A percentile compares a stretch with the other conserved stretches of the same genome.
Conservation (phyloP, 2,329 filamentous ascomycete genomes). For the Phaeosphaeriaceae sp. region DNA sequence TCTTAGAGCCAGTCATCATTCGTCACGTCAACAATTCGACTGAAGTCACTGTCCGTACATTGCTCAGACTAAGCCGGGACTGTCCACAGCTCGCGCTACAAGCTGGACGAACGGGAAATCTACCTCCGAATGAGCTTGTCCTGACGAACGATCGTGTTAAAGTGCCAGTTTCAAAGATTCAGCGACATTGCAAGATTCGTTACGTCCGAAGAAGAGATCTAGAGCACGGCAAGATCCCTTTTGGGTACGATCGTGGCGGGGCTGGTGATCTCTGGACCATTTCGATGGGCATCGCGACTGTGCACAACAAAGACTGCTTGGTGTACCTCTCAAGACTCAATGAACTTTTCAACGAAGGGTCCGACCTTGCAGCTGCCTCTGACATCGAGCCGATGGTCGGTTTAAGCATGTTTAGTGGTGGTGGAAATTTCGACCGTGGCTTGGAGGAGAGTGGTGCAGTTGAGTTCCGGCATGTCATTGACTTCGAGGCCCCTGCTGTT, state of each 20-base stretch:
- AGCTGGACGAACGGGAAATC: slow-evolving; percentile 25
- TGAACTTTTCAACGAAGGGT: slow-evolving; percentile 58
- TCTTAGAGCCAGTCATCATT: slow-evolving; percentile 70
- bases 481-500: slow-evolving; percentile 69
- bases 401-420: slow-evolving; percentile 79
- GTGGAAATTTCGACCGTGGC: slow-evolving; percentile 78
- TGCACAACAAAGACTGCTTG: slow-evolving; percentile 6
- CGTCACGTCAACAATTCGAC: slow-evolving; percentile 45
- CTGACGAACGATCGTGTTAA: slow-evolving; percentile 59
- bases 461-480: slow-evolving; percentile 72
- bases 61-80: slow-evolving; percentile 59
- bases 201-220: slow-evolving; percentile 56
- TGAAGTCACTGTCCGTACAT: slow-evolving; percentile 57
- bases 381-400: slow-evolving; percentile 47
- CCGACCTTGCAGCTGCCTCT: slow-evolving; percentile 63
- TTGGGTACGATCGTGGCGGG: slow-evolving; percentile 72
- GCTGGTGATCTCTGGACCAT: slow-evolving; percentile 73
- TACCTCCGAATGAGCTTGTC: slow-evolving; percentile 65
- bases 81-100: slow-evolving; percentile 41
- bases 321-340: slow-evolving; percentile 17
- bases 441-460: slow-evolving; percentile 75
- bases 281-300: slow-evolving; percentile 42
- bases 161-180: slow-evolving; percentile 53
- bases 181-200: slow-evolving; percentile 67
- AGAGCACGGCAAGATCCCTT: slow-evolving; percentile 53